phyloP scores from a whole-genome alignment of 805 yeast species.

The Metschnikowia picachoensis region DNA sequence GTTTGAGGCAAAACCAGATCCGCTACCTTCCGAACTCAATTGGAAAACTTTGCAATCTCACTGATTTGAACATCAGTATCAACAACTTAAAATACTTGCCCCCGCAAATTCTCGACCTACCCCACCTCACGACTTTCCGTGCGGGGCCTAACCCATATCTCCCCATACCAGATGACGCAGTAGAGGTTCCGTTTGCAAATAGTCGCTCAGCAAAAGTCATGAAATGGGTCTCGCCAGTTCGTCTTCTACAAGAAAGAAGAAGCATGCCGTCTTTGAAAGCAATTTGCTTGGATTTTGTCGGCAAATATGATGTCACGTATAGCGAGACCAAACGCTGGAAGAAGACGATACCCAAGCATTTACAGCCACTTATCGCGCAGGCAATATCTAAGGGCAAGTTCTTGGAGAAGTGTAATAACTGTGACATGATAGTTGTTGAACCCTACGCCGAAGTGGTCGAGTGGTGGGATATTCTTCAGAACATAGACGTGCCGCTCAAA shows the following conservation, averaged over 20 bases:
- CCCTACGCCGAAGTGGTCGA: conserved; percentile 57
- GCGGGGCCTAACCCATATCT: conserved; percentile 53
- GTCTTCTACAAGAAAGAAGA: conserved; percentile 15
- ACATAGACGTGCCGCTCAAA: conserved; percentile 48
- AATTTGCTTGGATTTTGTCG: conserved; percentile 45
- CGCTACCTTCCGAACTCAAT: conserved; percentile 20
- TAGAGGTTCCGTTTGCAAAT: conserved; percentile 4
- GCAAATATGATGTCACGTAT: conserved; percentile 49
- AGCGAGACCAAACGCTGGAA: conserved; percentile 57
- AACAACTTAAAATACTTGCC: conserved; percentile 53
- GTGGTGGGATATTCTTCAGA: conserved; percentile 63
- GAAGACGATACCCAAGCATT: conserved; percentile 39
- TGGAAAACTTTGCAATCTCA: conserved; percentile 29
- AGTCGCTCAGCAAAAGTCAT: conserved; percentile 5
- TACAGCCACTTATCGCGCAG: conserved; percentile 44
- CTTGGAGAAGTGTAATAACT: conserved; percentile 51
- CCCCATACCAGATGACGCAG: conserved; percentile 26
- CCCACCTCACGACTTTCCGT: conserved; percentile 40
- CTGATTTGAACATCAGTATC: conserved; percentile 49
- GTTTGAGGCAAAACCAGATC: conserved; percentile 44
- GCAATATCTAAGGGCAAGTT: conserved; percentile 51
- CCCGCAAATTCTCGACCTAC: conserved; percentile 46
- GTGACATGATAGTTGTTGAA: conserved; percentile 47
- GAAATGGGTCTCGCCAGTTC: conserved; percentile 24
- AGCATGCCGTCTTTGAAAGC: conserved; percentile 47